phyloP scores from a whole-genome alignment of 2,329 filamentous ascomycete species.

The Arthroderma sp. region DNA sequence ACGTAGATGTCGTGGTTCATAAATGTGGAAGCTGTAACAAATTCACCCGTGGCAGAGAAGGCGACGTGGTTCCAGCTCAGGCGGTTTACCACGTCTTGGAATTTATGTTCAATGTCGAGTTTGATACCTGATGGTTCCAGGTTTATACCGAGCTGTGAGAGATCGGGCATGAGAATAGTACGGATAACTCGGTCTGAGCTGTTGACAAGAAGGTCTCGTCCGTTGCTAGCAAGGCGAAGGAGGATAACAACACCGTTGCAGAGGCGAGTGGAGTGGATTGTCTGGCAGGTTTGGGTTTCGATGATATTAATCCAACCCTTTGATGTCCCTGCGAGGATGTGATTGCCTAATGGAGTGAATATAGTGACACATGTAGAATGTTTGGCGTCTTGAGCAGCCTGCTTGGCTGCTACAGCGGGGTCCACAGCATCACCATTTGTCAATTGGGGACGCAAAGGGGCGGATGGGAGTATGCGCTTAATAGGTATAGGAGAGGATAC shows the following conservation, averaged over 20 bases:
- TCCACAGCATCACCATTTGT: constrained; percentile 52
- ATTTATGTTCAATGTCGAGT: constrained; percentile 90
- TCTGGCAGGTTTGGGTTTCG: constrained; percentile 62
- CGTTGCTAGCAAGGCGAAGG: constrained; percentile 69
- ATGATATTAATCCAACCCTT: constrained; percentile 97
- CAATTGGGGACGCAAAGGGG: constrained; percentile 58
- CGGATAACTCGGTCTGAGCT: constrained; percentile 90
- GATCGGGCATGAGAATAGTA: constrained; percentile 77
- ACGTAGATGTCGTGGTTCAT: constrained; percentile 99
- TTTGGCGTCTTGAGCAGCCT: constrained; percentile 81
- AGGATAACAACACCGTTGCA: constrained; percentile 81
- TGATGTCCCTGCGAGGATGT: constrained; percentile 84
- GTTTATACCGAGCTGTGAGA: constrained; percentile 38
- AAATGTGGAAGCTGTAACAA: constrained; percentile 89
- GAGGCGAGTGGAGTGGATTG: constrained; percentile 80
- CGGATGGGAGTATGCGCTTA: constrained; percentile 67
- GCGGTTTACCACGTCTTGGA: constrained; percentile 91
- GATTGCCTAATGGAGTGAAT: constrained; percentile 71
- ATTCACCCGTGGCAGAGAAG: constrained; percentile 87
- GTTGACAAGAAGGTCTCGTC: constrained; percentile 79
- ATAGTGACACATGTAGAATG: constrained; percentile 88
- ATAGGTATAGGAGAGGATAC: constrained; percentile 54
- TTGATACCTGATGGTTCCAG: constrained; percentile 76
- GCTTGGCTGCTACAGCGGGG: constrained; percentile 55
- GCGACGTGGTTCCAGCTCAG: constrained; percentile 95